Evolutionary conservation across 176 grass and related monocot genomes (phyloP).

Genomic region (Pontederia paniculata): DNA sequence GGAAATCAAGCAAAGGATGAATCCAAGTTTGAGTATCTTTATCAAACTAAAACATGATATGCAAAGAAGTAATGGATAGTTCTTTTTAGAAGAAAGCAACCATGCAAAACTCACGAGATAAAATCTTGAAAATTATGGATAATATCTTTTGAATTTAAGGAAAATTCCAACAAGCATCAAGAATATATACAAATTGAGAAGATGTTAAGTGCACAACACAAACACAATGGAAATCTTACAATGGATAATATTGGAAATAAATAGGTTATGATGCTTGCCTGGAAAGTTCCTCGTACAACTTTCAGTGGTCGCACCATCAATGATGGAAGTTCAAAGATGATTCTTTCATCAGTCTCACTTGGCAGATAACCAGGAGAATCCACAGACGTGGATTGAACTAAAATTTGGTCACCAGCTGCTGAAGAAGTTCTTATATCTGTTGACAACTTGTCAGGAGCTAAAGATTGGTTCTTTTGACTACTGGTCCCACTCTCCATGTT

Average conservation of each 20-base stretch:
- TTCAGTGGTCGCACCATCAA: slow-evolving; percentile 91
- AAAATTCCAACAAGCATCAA: too few relatives aligned
- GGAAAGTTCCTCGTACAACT: slow-evolving; percentile 83
- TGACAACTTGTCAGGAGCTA: slow-evolving; percentile 41
- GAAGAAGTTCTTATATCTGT: slow-evolving; percentile 51
- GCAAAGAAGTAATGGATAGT: too few relatives aligned
- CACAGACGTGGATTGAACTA: slow-evolving; percentile 56
- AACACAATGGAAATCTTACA: too few relatives aligned
- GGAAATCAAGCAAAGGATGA: too few relatives aligned
- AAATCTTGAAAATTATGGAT: too few relatives aligned
- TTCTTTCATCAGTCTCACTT: slow-evolving; percentile 76
- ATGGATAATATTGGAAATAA: background rate
- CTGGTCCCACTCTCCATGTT: slow-evolving; percentile 32
- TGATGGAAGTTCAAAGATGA: slow-evolving; percentile 83
- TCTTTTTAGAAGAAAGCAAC: too few relatives aligned
- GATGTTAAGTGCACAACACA: too few relatives aligned
- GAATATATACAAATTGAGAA: too few relatives aligned
- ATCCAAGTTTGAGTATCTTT: too few relatives aligned
- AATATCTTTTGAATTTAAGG: too few relatives aligned
- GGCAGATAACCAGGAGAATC: slow-evolving; percentile 73
- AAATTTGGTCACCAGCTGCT: slow-evolving; percentile 52
- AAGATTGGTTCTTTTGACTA: slow-evolving; percentile 50
- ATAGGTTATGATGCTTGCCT: slow-evolving; percentile 60
- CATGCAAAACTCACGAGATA: too few relatives aligned
- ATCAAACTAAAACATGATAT: too few relatives aligned